phyloP scores from a whole-genome alignment of 352 stramenopile genomes.

The Phytophthora syringae region DNA sequence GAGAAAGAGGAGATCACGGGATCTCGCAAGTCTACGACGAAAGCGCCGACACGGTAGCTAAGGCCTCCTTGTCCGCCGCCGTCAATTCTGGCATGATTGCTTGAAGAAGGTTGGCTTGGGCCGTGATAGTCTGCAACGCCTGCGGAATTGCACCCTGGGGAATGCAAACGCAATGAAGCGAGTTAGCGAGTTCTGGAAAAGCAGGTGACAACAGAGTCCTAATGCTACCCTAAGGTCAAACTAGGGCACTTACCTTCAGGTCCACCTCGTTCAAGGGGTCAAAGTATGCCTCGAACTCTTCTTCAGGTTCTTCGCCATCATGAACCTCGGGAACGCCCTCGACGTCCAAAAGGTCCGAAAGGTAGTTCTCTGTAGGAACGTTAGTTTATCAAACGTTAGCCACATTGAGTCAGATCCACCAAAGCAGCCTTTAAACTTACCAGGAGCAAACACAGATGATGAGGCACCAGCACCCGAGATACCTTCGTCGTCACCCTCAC shows the following conservation, averaged over 20 bases:
- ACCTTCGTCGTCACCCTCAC: conserved; percentile 50
- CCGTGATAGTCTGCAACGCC: conserved; percentile 59
- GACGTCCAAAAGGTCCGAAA: conserved; percentile 70
- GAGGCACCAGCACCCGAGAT: conserved; percentile 17
- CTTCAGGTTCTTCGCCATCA: conserved; percentile 62
- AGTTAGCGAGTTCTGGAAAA: conserved; percentile 2
- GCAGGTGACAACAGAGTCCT: neutral
- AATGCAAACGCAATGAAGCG: neutral
- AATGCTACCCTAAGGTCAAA: neutral
- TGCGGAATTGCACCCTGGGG: conserved; percentile 61
- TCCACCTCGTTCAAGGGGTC: conserved; percentile 82
- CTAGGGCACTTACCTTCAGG: conserved; percentile 62
- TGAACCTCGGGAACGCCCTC: conserved; percentile 39
- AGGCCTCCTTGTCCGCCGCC: conserved; percentile 66
- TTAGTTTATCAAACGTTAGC: conserved; percentile 25
- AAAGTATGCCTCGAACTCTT: conserved; percentile 85
- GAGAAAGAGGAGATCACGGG: neutral
- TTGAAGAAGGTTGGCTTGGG: conserved; percentile 58
- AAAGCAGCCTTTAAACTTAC: conserved; percentile 35
- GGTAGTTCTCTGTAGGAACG: conserved; percentile 56
- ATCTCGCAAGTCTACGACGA: conserved; percentile 40
- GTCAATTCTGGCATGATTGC: conserved; percentile 77
- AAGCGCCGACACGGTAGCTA: conserved; percentile 53
- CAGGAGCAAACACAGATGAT: conserved; percentile 75
- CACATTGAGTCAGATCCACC: neutral